A percentile compares a stretch with the other conserved stretches of the same genome.
These are phyloP conservation scores for Verticillium albo-atrum DNA, from an alignment of 2,329 filamentous ascomycete species.

Conservation along the genomic window DNA sequence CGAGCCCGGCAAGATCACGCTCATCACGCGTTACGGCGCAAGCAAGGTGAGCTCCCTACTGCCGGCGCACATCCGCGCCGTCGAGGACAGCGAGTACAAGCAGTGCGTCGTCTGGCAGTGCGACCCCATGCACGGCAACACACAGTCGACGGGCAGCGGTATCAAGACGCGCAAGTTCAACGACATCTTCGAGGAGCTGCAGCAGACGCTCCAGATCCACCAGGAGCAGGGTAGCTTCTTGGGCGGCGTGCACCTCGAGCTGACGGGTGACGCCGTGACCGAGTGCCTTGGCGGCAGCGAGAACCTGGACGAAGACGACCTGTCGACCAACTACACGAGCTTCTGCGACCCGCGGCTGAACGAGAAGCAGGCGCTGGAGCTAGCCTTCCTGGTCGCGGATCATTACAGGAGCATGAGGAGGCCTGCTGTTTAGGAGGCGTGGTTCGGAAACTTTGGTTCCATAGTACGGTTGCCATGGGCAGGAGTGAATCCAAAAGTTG, in stretches of 20 bases:
- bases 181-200: slow-evolving; percentile 84
- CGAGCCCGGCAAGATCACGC: slow-evolving; percentile 87
- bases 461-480: not conserved
- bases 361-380: slow-evolving; percentile 93
- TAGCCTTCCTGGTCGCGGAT: slow-evolving; percentile 89
- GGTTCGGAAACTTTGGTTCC: too few relatives aligned
- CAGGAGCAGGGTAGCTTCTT: slow-evolving; percentile 79
- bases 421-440: not conserved
- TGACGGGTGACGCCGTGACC: slow-evolving; percentile 93
- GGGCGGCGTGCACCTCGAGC: slow-evolving; percentile 89
- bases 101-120: slow-evolving; percentile 87
- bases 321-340: slow-evolving; percentile 87
- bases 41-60: slow-evolving; percentile 70
- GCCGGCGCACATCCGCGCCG: slow-evolving; percentile 80
- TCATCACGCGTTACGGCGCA: slow-evolving; percentile 93
- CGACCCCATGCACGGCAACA: slow-evolving; percentile 96
- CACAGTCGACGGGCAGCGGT: slow-evolving; percentile 62
- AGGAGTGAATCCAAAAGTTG: not conserved
- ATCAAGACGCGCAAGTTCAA: slow-evolving; percentile 92
- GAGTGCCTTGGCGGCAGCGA: slow-evolving; percentile 92
- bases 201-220: slow-evolving; percentile 79
- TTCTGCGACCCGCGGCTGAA: slow-evolving; percentile 95
- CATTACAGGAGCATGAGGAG: slow-evolving; percentile 52
- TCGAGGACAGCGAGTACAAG: slow-evolving; percentile 69
- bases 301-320: slow-evolving; percentile 79